Base-by-base conservation (phyloP, 208 protist genomes). In the Naegleria fowleri region DNA sequence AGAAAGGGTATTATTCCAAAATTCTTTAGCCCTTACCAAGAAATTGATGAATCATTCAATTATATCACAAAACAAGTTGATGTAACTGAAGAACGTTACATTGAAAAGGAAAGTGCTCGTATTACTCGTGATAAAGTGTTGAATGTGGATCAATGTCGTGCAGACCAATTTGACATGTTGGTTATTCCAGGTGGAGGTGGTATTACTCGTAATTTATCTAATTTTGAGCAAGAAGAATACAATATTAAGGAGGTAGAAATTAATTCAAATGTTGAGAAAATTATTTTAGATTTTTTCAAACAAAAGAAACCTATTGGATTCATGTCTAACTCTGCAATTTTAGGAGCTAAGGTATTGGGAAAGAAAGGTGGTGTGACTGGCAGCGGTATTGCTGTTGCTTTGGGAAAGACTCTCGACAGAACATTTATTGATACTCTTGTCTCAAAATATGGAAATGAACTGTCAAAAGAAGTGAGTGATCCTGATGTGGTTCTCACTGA, bases 171-270 rank as follows among this genome's bases (percentile, higher is more conserved):
- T 85, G 29, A 39, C 13, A 25, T 36, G 29, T 85, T 85, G 25
- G 15, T 85, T 4, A 43, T 85, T 39, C 79, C 79, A 85, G 79
- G 79, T 85, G 79, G 79, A 43, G 36, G 11, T 43, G 79, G 79
- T n/a, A 38, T 36, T 39, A 25, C 40, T 39, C 29, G 79, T 22
- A 85, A 85, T 43, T 41, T 85, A 9, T 41, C 36, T 43, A 85
- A 85, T 85, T 85, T 85, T 85, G 79, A 85, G 25, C 76, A 84
- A 84, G 36, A 85, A 85, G 33, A 41, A 43, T 41, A 85, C 22
- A 41, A 41, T 22, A 19, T 85, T 22, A 36, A 85, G 7, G n/a
- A 85, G 11, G 15, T 39, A 43, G 79, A 39, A 43, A 38, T 85
- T 39, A 25, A 85, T 43, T 29, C n/a, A 25, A 13, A 43, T 22